A percentile compares a stretch with the other conserved stretches of the same genome.
Evolutionary conservation across 371 early-diverging fungal species (phyloP).

Genomic region (Rhizomucor miehei): DNA sequence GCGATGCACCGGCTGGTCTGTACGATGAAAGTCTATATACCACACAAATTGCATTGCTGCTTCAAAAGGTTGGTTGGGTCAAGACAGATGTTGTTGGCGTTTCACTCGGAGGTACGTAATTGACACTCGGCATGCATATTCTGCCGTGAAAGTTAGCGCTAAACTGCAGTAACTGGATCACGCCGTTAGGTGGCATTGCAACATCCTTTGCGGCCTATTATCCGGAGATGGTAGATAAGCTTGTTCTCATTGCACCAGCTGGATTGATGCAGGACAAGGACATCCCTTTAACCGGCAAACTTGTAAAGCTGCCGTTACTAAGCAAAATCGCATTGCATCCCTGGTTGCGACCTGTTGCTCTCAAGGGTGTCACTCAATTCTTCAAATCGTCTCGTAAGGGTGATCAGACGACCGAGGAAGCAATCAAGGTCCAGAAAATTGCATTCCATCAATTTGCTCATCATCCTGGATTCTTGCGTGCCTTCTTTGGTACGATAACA

Average conservation of each 20-base stretch:
- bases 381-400: conserved; percentile 6
- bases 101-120: conserved; percentile 45
- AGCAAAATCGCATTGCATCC: conserved; percentile 8
- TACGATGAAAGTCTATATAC: conserved; percentile 49
- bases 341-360: conserved; percentile 10
- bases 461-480: conserved; percentile 48
- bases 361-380: conserved; percentile 10
- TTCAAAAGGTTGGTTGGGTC: conserved; percentile 58
- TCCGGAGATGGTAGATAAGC: conserved; percentile 46
- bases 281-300: conserved; percentile 26
- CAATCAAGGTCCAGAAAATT: conserved; percentile 8
- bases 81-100: conserved; percentile 42
- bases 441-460: conserved; percentile 32
- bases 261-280: conserved; percentile 40
- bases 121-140: neutral
- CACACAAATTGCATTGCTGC: conserved; percentile 42
- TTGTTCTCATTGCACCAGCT: conserved; percentile 54
- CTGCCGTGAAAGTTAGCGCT: neutral
- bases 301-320: conserved; percentile 19
- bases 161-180: neutral
- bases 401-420: conserved; percentile 6
- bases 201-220: conserved; percentile 48
- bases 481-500: conserved; percentile 36
- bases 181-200: conserved; percentile 40
- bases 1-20: conserved; percentile 40